phyloP scores from a whole-genome alignment of 2,329 filamentous ascomycete species.

The Arthrobotrys conoides region DNA sequence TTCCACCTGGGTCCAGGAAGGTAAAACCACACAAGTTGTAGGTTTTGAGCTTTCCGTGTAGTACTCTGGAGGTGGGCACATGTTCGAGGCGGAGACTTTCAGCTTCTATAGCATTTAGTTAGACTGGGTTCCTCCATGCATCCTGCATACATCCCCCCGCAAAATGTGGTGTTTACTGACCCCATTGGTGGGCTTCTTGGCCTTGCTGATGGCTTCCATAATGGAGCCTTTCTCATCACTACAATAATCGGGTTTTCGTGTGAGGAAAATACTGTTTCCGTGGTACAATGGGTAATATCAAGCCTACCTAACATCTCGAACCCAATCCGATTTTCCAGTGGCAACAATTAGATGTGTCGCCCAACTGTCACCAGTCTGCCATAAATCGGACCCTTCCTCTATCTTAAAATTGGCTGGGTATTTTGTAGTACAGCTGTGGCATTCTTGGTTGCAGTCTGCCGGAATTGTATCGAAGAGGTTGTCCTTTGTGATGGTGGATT shows the following conservation, averaged over 20 bases:
- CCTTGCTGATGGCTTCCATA: conserved; percentile 78
- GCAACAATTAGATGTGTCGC: conserved; percentile 90
- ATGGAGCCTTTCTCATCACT: conserved; percentile 85
- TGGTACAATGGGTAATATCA: neutral
- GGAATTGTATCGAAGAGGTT: conserved; percentile 58
- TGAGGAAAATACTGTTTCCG: neutral
- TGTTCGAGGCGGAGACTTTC: conserved; percentile 93
- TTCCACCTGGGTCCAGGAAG: conserved; percentile 85
- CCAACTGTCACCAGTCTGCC: conserved; percentile 54
- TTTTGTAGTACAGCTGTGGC: conserved; percentile 82
- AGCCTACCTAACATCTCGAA: conserved; percentile 78
- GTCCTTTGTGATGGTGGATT: conserved; percentile 45
- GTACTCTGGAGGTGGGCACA: conserved; percentile 79
- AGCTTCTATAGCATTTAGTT: conserved; percentile 73
- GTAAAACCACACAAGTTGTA: conserved; percentile 85
- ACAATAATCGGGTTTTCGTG: conserved; percentile 1
- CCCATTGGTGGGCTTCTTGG: conserved; percentile 46
- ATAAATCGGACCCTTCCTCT: conserved; percentile 82
- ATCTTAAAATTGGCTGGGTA: conserved; percentile 82
- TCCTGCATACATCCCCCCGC: conserved; percentile 5
- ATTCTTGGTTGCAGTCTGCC: conserved; percentile 85
- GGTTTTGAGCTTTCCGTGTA: conserved; percentile 72
- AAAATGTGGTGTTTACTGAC: conserved; percentile 25
- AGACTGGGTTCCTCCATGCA: conserved; percentile 6
- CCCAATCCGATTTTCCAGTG: conserved; percentile 97